phyloP scores from a whole-genome alignment of 192 early-diverging fungal genomes.

The Thoreauomyces humboldtii region DNA sequence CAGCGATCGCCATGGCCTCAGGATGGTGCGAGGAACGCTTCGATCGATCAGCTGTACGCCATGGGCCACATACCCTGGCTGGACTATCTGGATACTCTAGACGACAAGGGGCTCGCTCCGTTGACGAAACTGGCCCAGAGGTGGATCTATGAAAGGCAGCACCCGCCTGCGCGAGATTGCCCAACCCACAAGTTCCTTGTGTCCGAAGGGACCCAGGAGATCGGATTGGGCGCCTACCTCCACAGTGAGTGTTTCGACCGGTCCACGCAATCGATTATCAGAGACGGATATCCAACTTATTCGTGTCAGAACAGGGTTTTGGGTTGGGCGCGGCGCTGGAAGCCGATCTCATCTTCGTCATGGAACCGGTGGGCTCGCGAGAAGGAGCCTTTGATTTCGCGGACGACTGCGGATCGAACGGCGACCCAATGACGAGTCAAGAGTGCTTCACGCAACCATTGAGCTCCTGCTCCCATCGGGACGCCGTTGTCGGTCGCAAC shows the following conservation, averaged over 20 bases:
- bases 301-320: constrained; percentile 1
- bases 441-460: constrained; percentile 2
- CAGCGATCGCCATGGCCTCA: too few species aligned
- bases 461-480: neutral
- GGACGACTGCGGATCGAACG: neutral
- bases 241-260: too few species aligned
- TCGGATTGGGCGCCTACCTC: neutral
- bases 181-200: neutral
- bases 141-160: constrained; percentile 1
- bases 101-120: neutral
- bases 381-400: neutral
- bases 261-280: too few species aligned
- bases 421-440: neutral
- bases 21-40: too few species aligned
- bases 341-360: neutral
- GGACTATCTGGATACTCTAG: neutral
- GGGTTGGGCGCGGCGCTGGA: neutral
- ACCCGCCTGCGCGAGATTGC: neutral
- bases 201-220: neutral
- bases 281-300: too few species aligned
- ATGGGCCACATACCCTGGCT: constrained; percentile 5
- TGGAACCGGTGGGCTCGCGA: neutral
- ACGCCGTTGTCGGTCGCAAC: neutral
- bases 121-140: neutral
- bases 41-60: neutral